These are phyloP conservation scores for Fusarium circinatum DNA, from an alignment of 2,329 filamentous ascomycete genomes.

Conservation along the genomic window DNA sequence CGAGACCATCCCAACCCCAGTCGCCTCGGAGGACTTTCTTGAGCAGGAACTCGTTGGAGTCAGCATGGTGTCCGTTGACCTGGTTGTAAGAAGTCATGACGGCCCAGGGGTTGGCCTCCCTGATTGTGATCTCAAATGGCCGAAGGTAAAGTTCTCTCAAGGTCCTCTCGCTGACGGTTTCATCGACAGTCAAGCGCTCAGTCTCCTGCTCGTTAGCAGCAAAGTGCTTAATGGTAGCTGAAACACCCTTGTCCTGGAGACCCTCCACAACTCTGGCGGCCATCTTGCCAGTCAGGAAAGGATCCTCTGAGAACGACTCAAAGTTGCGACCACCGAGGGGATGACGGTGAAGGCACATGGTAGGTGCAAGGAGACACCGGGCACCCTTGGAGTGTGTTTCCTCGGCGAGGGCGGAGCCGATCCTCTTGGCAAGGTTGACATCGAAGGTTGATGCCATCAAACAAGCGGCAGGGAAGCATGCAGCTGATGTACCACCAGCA, in stretches of 20 bases:
- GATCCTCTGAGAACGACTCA: slow-evolving; percentile 44
- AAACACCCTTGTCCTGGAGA: slow-evolving; percentile 53
- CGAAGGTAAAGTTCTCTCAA: slow-evolving; percentile 47
- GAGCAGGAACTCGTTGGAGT: slow-evolving; percentile 42
- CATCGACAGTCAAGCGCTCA: slow-evolving; percentile 43
- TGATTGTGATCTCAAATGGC: slow-evolving; percentile 54
- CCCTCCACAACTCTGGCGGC: slow-evolving; percentile 49
- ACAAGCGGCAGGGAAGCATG: slow-evolving; percentile 46
- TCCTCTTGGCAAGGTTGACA: slow-evolving; percentile 62
- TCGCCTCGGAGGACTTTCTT: slow-evolving; percentile 54
- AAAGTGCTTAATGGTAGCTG: slow-evolving; percentile 57
- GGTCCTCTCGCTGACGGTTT: slow-evolving; percentile 41
- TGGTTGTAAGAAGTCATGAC: slow-evolving; percentile 49
- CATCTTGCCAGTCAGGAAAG: slow-evolving; percentile 43
- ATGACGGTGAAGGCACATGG: slow-evolving; percentile 44
- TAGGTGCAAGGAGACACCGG: slow-evolving; percentile 66
- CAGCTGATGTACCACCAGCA: slow-evolving; percentile 37
- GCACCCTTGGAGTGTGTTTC: slow-evolving; percentile 69
- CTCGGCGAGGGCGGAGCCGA: slow-evolving; percentile 69
- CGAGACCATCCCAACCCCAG: slow-evolving; percentile 54
- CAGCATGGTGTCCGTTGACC: slow-evolving; percentile 55
- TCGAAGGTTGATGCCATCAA: slow-evolving; percentile 72
- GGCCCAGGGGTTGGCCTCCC: slow-evolving; percentile 53
- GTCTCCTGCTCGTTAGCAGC: slow-evolving; percentile 54
- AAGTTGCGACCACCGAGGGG: slow-evolving; percentile 45